Evolutionary conservation across 2,329 filamentous ascomycete species (phyloP).

Genomic region (Zymoseptoria pseudotritici): DNA sequence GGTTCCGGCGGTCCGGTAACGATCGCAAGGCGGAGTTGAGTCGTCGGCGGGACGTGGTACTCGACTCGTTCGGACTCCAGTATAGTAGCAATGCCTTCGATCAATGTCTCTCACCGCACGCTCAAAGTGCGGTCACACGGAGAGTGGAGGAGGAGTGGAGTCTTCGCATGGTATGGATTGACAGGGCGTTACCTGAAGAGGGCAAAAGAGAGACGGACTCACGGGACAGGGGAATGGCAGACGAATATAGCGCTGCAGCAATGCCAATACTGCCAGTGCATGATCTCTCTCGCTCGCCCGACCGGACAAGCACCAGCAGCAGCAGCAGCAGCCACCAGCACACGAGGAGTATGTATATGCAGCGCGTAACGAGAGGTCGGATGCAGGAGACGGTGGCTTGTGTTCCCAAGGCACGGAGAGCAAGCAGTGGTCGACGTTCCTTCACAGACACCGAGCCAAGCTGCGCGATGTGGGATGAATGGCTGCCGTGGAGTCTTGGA

Average conservation of each 20-base stretch:
- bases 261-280: not conserved
- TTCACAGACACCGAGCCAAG: not conserved
- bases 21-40: not conserved
- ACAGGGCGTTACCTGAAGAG: not conserved
- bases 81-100: not conserved
- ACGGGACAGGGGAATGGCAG: slow-evolving; percentile 8
- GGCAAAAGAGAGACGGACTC: slow-evolving; percentile 9
- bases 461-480: not conserved
- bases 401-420: not conserved
- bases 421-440: not conserved
- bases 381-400: slow-evolving; percentile 12
- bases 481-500: not conserved
- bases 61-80: not conserved
- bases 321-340: not conserved
- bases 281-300: not conserved
- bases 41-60: not conserved
- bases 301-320: not conserved
- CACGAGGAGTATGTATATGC: not conserved
- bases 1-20: not conserved
- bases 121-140: not conserved
- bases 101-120: not conserved
- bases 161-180: not conserved
- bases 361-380: slow-evolving; percentile 22
- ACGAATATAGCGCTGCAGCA: slow-evolving; percentile 6
- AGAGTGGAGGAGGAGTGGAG: not conserved